These are phyloP conservation scores for Thalassiosira mediterranea DNA, from an alignment of 352 stramenopile species.

Conservation along the genomic window DNA sequence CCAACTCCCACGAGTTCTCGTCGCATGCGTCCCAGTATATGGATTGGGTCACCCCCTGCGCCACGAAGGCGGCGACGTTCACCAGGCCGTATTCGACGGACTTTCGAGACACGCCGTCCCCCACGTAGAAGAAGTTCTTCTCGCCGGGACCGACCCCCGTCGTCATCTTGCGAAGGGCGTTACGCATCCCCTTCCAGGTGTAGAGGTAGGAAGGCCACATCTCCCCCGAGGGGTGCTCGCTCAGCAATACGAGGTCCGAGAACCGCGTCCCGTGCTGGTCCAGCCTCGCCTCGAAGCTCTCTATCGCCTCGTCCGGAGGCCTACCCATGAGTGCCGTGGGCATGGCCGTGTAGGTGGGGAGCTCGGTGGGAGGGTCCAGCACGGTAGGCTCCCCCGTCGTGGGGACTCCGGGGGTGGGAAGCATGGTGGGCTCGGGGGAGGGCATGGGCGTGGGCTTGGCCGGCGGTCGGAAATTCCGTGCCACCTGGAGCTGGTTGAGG, in stretches of 20 bases:
- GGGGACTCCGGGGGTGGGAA: conserved; percentile 14
- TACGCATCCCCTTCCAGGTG: conserved; percentile 47
- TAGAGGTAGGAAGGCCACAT: conserved; percentile 48
- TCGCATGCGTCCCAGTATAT: conserved; percentile 64
- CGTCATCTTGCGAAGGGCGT: conserved; percentile 52
- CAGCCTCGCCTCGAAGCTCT: conserved; percentile 15
- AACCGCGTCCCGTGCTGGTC: conserved; percentile 10
- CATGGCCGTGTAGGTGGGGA: conserved; percentile 25
- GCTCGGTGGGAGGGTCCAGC: conserved; percentile 17
- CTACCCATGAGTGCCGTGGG: conserved; percentile 36
- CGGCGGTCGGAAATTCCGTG: conserved; percentile 38
- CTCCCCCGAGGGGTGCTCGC: conserved; percentile 40
- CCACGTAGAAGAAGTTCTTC: conserved; percentile 28
- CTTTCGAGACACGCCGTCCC: conserved; percentile 17
- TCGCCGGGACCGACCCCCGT: conserved; percentile 39
- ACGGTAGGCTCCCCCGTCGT: conserved; percentile 34
- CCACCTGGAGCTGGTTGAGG: conserved; percentile 49
- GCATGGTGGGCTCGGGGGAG: conserved; percentile 24
- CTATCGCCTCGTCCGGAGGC: conserved; percentile 18
- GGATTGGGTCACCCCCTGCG: conserved; percentile 41
- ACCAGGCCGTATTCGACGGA: conserved; percentile 48
- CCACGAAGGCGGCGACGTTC: conserved; percentile 55
- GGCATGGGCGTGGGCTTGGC: conserved; percentile 43
- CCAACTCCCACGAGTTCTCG: conserved; percentile 62
- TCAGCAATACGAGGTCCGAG: conserved; percentile 34